phyloP scores from a whole-genome alignment of 129 eudicot species.

The Silybum marianum region DNA sequence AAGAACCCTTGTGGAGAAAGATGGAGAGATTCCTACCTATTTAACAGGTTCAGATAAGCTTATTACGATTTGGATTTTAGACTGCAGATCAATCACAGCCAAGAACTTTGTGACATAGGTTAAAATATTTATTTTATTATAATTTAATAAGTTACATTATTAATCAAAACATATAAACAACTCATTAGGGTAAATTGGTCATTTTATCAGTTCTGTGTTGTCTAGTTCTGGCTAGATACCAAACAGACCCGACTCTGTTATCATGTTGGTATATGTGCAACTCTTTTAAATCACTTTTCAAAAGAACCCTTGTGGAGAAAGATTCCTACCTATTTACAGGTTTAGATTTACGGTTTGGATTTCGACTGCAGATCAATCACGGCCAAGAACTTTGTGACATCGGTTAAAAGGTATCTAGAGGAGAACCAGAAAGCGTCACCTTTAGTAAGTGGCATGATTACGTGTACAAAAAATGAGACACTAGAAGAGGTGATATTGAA shows the following conservation, averaged over 20 bases:
- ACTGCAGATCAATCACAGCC: too few species aligned
- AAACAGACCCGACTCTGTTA: background rate
- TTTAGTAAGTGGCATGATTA: conserved; percentile 63
- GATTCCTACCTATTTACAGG: background rate
- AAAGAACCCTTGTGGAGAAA: background rate
- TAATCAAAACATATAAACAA: too few species aligned
- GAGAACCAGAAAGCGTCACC: conserved; percentile 56
- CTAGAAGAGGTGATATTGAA: conserved; percentile 65
- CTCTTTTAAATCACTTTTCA: too few species aligned
- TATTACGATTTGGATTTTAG: too few species aligned
- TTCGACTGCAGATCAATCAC: conserved; percentile 75
- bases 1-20: too few species aligned
- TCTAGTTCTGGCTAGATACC: background rate
- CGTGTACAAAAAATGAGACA: conserved; percentile 63
- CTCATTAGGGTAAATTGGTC: too few species aligned
- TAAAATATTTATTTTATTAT: too few species aligned
- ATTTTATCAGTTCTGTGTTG: too few species aligned
- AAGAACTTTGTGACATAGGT: too few species aligned
- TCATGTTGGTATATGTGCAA: background rate
- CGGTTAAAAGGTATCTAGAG: conserved; percentile 62
- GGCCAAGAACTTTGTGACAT: conserved; percentile 76
- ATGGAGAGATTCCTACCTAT: too few species aligned
- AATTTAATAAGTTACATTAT: too few species aligned
- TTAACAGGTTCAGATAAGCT: too few species aligned
- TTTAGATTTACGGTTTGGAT: background rate